Evolutionary conservation across 208 protist genomes (phyloP), one percentile per base, ranked within the genome.

Genomic region (Acanthamoeba lenticulata): DNA sequence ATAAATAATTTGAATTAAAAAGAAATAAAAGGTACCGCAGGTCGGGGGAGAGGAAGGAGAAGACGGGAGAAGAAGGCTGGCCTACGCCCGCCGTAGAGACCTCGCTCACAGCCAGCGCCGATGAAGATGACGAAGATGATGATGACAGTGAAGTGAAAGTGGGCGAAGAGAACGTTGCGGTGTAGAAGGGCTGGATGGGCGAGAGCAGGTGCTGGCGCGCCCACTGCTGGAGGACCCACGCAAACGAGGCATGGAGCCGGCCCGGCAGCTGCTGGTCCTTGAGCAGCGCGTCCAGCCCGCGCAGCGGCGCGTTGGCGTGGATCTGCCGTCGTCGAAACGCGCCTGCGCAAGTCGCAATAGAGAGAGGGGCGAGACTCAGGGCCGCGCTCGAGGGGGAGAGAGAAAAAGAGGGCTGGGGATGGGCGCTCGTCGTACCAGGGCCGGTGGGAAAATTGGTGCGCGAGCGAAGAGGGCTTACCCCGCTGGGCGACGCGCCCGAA

Each of bases 361-460:
- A 17, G 60, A 29, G 24, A 34, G 60, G 29, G 24, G 9, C 6
- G 13, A 69, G 60, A 34, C 13, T 29, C 5, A 5, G 6, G 60
- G 6, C 27, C 6, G 60, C 19, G 6, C 6, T 29, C 9, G 60
- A 29, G 29, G 4, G 5, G 60, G 27, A 34, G 13, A 69, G 29
- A 69, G 19, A 69, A n/a, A 5, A 36, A 69, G 60, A 5, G 60
- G 27, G 6, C 13, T 52, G 47, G 47, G 9, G 47, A 19, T 52
- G 5, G 29, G 60, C 24, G 60, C 6, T 36, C 60, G 52, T 60
- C 17, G 6, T 86, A 86, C 77, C 79, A 45, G 79, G 79, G 79
- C 79, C 79, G n/a, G 79, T 65, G 79, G 79, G 79, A 29, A 89
- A 89, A 29, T 89, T 52, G 79, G n/a, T 40, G 36, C 65, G 65